Evolutionary conservation across 108 stramenopile genomes (phyloP).

Genomic region (Cylindrotheca fusiformis): DNA sequence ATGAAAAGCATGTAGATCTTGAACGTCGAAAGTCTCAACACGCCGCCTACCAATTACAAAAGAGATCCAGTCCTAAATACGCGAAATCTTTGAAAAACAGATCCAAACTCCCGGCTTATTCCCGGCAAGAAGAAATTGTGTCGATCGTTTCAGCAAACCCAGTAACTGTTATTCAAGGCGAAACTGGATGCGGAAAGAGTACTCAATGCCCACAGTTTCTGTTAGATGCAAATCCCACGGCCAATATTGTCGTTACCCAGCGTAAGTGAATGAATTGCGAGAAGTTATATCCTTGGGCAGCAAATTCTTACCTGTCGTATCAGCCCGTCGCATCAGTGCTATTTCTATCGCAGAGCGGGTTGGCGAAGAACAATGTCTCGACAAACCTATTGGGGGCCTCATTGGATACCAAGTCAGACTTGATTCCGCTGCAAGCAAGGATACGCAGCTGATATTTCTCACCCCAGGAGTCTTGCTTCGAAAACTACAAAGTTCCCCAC

Average conservation of each 20-base stretch:
- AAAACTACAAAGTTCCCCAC: constrained; percentile 59
- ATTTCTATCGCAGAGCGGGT: constrained; percentile 82
- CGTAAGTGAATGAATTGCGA: constrained; percentile 15
- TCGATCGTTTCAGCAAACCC: constrained; percentile 39
- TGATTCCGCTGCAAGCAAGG: constrained; percentile 51
- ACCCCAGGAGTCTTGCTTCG: constrained; percentile 91
- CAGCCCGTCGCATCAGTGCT: constrained; percentile 80
- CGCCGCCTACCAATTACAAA: constrained; percentile 17
- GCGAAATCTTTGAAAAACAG: constrained; percentile 39
- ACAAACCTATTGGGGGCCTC: constrained; percentile 12
- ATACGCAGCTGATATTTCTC: constrained; percentile 81
- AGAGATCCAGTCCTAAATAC: constrained; percentile 9
- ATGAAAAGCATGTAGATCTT: constrained; percentile 18
- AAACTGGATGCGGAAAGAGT: constrained; percentile 57
- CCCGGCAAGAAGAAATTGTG: constrained; percentile 48
- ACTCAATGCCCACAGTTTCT: constrained; percentile 91
- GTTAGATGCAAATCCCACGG: constrained; percentile 49
- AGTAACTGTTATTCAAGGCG: constrained; percentile 56
- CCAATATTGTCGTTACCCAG: constrained; percentile 83
- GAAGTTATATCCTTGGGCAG: too few species aligned
- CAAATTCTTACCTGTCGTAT: background rate
- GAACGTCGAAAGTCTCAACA: constrained; percentile 7
- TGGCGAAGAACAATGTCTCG: constrained; percentile 66
- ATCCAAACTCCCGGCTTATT: constrained; percentile 50
- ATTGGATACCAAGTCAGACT: constrained; percentile 88